Percentiles rank a stretch among this genome's conserved stretches.
Evolutionary conservation across 2,329 filamentous ascomycete genomes (phyloP).

Genomic region (Aplosporella prunicola): DNA sequence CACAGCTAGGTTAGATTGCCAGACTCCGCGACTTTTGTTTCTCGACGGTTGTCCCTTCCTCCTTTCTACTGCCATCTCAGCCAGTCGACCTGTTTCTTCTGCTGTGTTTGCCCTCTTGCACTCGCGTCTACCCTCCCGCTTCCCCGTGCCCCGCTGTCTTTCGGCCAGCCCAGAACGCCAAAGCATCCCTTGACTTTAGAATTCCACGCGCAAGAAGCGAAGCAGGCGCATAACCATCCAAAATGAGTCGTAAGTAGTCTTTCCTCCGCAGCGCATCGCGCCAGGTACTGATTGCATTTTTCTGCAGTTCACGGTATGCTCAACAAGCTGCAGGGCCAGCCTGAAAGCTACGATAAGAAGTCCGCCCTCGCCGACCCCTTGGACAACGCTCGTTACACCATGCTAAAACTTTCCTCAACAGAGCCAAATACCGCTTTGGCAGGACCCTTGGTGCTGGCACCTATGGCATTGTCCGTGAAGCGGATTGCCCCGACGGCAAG

Average conservation of each 20-base stretch:
- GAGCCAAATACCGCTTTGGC: conserved; percentile 83
- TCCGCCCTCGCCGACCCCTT: conserved; percentile 33
- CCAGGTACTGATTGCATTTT: conserved; percentile 13
- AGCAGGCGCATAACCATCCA: conserved; percentile 13
- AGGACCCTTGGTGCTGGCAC: conserved; percentile 91
- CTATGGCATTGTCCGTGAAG: conserved; percentile 96
- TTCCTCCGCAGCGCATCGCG: conserved; percentile 3
- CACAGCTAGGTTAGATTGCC: no score
- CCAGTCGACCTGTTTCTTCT: not conserved
- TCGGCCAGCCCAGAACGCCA: conserved; percentile 24
- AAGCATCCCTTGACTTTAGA: conserved; percentile 15
- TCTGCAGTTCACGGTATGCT: conserved; percentile 76
- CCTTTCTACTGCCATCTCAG: conserved; percentile 4
- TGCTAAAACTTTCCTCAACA: conserved; percentile 30
- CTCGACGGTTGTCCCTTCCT: conserved; percentile 1
- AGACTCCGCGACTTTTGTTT: conserved; percentile 3
- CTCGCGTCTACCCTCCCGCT: conserved; percentile 17
- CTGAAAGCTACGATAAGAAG: conserved; percentile 99
- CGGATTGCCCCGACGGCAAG: conserved; percentile 73
- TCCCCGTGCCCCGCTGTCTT: conserved; percentile 21
- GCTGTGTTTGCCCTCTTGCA: conserved; percentile 17
- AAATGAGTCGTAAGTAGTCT: conserved; percentile 25
- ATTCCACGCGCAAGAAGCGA: conserved; percentile 2
- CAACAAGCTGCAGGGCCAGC: conserved; percentile 92
- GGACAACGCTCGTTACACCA: conserved; percentile 2